Evolutionary conservation across 306 rosid species (phyloP).

Genomic region (Quercus variabilis): DNA sequence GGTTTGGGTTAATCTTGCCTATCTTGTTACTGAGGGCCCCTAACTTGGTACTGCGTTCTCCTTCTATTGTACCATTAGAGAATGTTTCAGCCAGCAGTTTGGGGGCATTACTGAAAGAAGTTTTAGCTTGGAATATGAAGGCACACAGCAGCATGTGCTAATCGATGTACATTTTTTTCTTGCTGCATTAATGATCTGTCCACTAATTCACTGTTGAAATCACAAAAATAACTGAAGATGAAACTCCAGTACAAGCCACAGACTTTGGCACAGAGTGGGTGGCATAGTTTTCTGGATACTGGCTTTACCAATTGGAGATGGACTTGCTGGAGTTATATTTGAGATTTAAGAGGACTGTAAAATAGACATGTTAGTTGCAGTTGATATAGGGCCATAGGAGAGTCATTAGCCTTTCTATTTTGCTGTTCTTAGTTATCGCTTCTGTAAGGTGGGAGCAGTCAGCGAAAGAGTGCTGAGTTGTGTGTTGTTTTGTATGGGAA

Average conservation of each 20-base stretch:
- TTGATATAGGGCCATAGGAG: not conserved
- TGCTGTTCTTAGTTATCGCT: not conserved
- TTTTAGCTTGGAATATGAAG: not conserved
- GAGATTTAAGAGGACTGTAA: not conserved
- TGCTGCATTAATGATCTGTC: not conserved
- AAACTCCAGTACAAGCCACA: not conserved
- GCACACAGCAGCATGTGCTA: not conserved
- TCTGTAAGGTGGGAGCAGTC: not conserved
- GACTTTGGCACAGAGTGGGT: not conserved
- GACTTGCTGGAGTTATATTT: not conserved
- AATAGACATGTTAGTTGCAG: not conserved
- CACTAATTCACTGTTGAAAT: not conserved
- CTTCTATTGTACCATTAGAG: not conserved
- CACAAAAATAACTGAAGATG: not conserved
- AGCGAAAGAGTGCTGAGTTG: not conserved
- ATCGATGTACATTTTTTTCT: no score
- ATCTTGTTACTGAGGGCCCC: slow-evolving; percentile 15
- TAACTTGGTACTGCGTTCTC: not conserved
- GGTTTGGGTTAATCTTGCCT: slow-evolving; percentile 23
- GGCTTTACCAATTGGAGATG: not conserved
- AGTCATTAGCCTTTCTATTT: not conserved
- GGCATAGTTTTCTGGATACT: not conserved
- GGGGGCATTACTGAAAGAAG: not conserved
- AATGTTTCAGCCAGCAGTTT: not conserved
- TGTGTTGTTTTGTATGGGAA: not conserved